Percentiles rank a stretch among this genome's conserved stretches.
Conservation (phyloP, 148 eudicot species). For the Pouteria glomerata region DNA sequence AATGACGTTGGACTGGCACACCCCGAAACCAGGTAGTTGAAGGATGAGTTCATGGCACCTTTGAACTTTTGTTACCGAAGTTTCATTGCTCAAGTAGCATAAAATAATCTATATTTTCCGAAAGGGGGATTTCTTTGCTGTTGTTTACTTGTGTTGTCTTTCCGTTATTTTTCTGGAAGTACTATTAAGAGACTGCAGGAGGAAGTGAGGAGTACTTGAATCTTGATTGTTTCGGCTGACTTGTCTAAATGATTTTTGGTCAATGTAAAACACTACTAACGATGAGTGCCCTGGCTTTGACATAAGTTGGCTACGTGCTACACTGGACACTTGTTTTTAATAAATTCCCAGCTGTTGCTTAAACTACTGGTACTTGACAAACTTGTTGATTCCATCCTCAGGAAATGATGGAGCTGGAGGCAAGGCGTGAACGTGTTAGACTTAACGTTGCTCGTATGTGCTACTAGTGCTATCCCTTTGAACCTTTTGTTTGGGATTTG, state of each 20-base stretch:
- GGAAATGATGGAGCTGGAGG: conserved; percentile 92
- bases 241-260: neutral
- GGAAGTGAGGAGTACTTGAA: no score
- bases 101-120: no score
- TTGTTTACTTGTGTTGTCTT: no score
- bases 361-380: conserved; percentile 1
- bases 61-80: no score
- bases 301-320: neutral
- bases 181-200: no score
- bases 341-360: neutral
- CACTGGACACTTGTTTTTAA: neutral
- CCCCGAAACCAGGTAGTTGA: no score
- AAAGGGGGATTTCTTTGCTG: no score
- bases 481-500: conserved; percentile 2
- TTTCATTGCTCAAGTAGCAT: no score
- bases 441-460: conserved; percentile 83
- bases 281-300: neutral
- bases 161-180: no score
- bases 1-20: no score
- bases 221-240: neutral
- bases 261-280: neutral
- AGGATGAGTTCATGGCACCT: no score
- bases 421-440: conserved; percentile 69
- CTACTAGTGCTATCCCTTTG: conserved; percentile 7
- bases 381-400: conserved; percentile 29